These are phyloP conservation scores for Paradendryphiella salina DNA, from an alignment of 2,329 filamentous ascomycete genomes.

Conservation along the genomic window DNA sequence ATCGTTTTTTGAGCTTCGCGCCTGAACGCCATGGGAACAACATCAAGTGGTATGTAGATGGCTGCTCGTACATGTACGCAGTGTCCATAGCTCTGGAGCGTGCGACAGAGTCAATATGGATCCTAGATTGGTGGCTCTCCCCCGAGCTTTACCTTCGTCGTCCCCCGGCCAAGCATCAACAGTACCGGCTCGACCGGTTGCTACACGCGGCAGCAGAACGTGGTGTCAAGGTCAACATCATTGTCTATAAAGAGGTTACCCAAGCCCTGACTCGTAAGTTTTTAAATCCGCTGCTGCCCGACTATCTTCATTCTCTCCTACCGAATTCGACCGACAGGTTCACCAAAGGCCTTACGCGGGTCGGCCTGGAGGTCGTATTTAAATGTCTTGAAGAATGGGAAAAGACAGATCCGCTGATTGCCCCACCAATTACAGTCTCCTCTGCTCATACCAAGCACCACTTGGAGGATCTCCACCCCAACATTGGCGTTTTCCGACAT, in stretches of 20 bases:
- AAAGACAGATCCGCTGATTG: constrained; percentile 51
- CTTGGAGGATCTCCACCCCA: constrained; percentile 75
- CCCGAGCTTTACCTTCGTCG: constrained; percentile 86
- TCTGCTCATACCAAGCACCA: constrained; percentile 77
- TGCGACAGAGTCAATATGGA: constrained; percentile 77
- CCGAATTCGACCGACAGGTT: constrained; percentile 48
- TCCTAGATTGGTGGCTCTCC: constrained; percentile 86
- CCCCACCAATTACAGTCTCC: constrained; percentile 56
- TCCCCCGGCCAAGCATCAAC: constrained; percentile 77
- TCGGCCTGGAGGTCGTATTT: constrained; percentile 51
- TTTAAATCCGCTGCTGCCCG: constrained; percentile 47
- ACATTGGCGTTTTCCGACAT: constrained; percentile 87
- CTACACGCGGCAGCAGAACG: constrained; percentile 79
- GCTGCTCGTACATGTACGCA: constrained; percentile 68
- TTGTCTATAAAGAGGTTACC: constrained; percentile 86
- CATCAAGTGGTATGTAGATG: constrained; percentile 87
- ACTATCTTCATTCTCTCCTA: constrained; percentile 51
- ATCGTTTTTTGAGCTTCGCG: constrained; percentile 68
- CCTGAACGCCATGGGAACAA: constrained; percentile 70
- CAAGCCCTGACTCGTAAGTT: constrained; percentile 76
- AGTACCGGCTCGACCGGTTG: constrained; percentile 83
- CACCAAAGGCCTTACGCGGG: constrained; percentile 47
- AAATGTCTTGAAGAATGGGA: constrained; percentile 52
- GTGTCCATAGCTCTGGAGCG: constrained; percentile 78
- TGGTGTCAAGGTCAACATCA: constrained; percentile 80